Percentiles rank a stretch among this genome's conserved stretches.
These are phyloP conservation scores for Tillandsia leiboldiana DNA, from an alignment of 176 grass and related monocot species.

Conservation along the genomic window DNA sequence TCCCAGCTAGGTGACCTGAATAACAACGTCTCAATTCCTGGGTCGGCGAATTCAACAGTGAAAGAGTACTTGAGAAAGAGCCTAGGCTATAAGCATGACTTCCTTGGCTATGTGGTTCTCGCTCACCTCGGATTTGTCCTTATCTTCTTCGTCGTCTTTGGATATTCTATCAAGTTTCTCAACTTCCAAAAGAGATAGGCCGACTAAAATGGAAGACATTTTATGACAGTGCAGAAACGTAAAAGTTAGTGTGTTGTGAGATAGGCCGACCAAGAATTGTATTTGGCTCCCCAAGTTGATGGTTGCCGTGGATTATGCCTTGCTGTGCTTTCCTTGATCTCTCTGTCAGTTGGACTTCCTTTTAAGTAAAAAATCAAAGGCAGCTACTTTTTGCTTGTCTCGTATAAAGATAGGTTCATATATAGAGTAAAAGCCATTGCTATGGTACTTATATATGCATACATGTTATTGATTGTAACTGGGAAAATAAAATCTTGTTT, in stretches of 20 bases:
- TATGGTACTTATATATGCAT: not conserved
- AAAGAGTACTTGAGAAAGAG: conserved; percentile 39
- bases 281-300: not conserved
- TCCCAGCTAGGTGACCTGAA: conserved; percentile 52
- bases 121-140: conserved; percentile 50
- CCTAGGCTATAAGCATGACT: conserved; percentile 39
- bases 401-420: too few relatives aligned
- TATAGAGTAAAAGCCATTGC: too few relatives aligned
- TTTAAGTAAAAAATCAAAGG: too few relatives aligned
- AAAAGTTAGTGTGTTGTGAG: not conserved
- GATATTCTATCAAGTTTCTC: conserved; percentile 55
- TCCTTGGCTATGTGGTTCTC: conserved; percentile 50
- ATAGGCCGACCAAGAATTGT: not conserved
- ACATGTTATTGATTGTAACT: not conserved
- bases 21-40: conserved; percentile 20
- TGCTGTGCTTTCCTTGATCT: not conserved
- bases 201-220: not conserved
- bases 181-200: conserved; percentile 64
- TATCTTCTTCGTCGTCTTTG: conserved; percentile 57
- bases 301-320: not conserved
- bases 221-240: too few relatives aligned
- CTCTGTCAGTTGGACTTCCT: not conserved
- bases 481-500: not conserved
- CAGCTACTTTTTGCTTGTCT: too few relatives aligned
- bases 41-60: conserved; percentile 12